These are phyloP conservation scores for Persicaria tinctoria DNA, from an alignment of 148 eudicot genomes.

Conservation along the genomic window DNA sequence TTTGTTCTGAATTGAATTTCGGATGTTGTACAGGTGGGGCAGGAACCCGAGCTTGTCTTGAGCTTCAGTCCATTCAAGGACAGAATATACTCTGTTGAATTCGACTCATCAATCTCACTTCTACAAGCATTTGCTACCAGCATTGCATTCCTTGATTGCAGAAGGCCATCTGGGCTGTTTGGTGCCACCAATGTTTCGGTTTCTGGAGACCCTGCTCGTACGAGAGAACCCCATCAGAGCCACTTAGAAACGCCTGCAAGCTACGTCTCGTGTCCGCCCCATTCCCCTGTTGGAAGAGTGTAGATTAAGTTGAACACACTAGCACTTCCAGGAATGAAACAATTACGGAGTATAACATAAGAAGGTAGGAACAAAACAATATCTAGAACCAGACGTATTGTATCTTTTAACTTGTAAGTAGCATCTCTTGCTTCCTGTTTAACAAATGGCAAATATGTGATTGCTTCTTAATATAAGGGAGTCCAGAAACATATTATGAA, in stretches of 20 bases:
- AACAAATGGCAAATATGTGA: not conserved
- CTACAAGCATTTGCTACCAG: slow-evolving; percentile 76
- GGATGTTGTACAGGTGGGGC: slow-evolving; percentile 41
- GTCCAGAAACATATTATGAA: not conserved
- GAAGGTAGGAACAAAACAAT: slow-evolving; percentile 5
- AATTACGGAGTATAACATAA: not conserved
- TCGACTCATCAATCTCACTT: slow-evolving; percentile 49
- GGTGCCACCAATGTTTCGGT: slow-evolving; percentile 11
- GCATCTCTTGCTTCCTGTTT: not conserved
- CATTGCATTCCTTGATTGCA: slow-evolving; percentile 47
- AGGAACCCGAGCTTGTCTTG: slow-evolving; percentile 33
- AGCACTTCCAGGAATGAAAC: not conserved
- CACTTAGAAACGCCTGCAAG: slow-evolving; percentile 29
- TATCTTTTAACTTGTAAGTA: not conserved
- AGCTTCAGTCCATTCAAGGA: slow-evolving; percentile 55
- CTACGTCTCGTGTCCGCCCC: slow-evolving; percentile 25
- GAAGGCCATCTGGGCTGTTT: slow-evolving; percentile 28
- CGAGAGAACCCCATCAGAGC: slow-evolving; percentile 8
- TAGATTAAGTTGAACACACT: not conserved
- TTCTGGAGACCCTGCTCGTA: slow-evolving; percentile 16
- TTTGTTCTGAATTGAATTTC: slow-evolving; percentile 9
- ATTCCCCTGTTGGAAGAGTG: slow-evolving; percentile 65
- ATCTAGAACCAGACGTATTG: not conserved
- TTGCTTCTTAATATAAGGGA: not conserved
- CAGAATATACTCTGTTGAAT: slow-evolving; percentile 59